These are phyloP conservation scores for Geranium incanum DNA, from an alignment of 441 rosid genomes.

Conservation along the genomic window DNA sequence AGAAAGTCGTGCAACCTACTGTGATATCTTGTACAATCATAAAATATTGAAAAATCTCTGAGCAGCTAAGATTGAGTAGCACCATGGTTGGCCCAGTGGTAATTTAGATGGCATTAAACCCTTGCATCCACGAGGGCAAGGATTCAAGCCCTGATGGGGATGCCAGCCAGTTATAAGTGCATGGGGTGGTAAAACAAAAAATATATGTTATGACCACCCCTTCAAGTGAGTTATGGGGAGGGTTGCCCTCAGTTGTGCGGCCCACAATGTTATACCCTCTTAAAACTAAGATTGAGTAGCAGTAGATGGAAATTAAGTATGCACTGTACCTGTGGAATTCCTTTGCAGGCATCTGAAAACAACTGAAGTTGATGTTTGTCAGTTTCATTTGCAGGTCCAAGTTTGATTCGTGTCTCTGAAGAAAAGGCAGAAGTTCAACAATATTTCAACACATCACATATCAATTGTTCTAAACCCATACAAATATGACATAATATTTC, in stretches of 20 bases:
- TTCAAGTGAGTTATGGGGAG: too few relatives aligned
- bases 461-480: neutral
- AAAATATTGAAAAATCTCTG: neutral
- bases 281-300: too few relatives aligned
- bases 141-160: too few relatives aligned
- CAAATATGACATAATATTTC: neutral
- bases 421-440: constrained; percentile 19
- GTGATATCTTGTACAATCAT: neutral
- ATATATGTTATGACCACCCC: too few relatives aligned
- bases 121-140: too few relatives aligned
- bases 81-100: too few relatives aligned
- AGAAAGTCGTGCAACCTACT: neutral
- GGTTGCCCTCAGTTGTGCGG: too few relatives aligned
- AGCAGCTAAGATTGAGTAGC: neutral
- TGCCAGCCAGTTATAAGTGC: too few relatives aligned
- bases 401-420: constrained; percentile 64
- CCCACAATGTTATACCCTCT: too few relatives aligned
- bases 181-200: too few relatives aligned
- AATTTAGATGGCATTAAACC: too few relatives aligned
- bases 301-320: neutral
- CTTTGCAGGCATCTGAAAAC: constrained; percentile 94
- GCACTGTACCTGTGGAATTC: constrained; percentile 70
- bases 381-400: constrained; percentile 62
- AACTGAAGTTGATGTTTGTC: constrained; percentile 65
- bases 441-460: constrained; percentile 5